Base-by-base conservation (phyloP, 768 basidiomycete species). In the Tephrocybe sp. region DNA sequence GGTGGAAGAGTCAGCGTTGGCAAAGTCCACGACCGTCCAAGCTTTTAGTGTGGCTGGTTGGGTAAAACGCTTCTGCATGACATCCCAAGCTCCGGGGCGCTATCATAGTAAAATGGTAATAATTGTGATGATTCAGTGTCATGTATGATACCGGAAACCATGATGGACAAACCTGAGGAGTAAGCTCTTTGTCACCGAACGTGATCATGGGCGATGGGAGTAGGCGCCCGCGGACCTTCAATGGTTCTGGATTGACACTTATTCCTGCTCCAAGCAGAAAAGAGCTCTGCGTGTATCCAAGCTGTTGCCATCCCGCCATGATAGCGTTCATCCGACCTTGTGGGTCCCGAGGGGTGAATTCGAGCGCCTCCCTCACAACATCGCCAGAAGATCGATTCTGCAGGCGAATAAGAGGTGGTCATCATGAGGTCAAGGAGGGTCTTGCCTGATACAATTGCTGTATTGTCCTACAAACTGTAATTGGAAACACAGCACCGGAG, bases 201-300 rank as follows among this genome's bases (percentile, higher is more conserved):
- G 51, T 19, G 22, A 76, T 70, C 0, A 43, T 38, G 0, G 73
- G 72, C 0, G 64, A 54, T 2, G 63, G 57, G 1, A 76, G 58
- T 24, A 72, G 44, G 21, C 71, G 69, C 0, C 75, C 74, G 2
- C 61, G 59, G 2, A 76, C 65, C 0, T 55, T 8, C 9, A 67
- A 53, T 1, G 74, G 71, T 1, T 37, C 15, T 1, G 58, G 49
- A 7, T 59, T 46, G 1, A 79, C 61, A 5, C 34, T 44, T 47
- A 80, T 67, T 3, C 67, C 67, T 0, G 77, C 71, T 16, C 71
- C 71, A 18, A 50, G 50, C 23, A 80, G 57, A 45, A 73, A 79
- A 7, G 69, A 59, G 0, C 78, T 78, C 1, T 67, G 61, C 0
- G 50, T 43, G 30, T 68, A 66, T 22, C 71, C 66, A 12, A 80